Conservation (phyloP, 78 protist genomes). For the Dictyostelium brefeldianum region DNA sequence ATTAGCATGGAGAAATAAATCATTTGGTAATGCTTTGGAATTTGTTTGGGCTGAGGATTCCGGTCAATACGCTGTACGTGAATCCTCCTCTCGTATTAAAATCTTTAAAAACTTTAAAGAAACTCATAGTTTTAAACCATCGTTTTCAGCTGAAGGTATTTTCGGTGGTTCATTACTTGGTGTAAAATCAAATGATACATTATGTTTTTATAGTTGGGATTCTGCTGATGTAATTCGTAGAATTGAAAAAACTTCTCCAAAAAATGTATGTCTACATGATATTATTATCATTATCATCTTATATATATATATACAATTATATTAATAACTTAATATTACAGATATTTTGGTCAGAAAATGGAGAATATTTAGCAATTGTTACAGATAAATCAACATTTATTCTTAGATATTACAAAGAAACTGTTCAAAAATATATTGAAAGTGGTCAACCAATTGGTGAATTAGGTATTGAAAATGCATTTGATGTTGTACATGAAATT, state of each 20-base stretch:
- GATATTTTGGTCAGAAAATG: slow-evolving; percentile 95
- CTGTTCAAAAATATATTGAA: slow-evolving; percentile 75
- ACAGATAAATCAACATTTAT: slow-evolving; percentile 92
- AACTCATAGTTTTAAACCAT: slow-evolving; percentile 75
- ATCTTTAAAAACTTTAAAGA: slow-evolving; percentile 95
- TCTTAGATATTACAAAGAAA: slow-evolving; percentile 88
- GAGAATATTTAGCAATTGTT: slow-evolving; percentile 83
- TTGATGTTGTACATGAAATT: slow-evolving; percentile 92
- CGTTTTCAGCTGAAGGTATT: slow-evolving; percentile 90
- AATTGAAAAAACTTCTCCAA: slow-evolving; percentile 92
- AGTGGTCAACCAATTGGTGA: slow-evolving; percentile 82
- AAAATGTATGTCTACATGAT: slow-evolving; percentile 75
- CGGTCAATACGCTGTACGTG: slow-evolving; percentile 89
- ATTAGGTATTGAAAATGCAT: slow-evolving; percentile 97
- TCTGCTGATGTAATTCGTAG: slow-evolving; percentile 88
- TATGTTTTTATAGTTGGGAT: slow-evolving; percentile 98
- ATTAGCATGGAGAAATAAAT: slow-evolving; percentile 94
- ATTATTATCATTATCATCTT: neutral
- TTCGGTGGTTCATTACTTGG: slow-evolving; percentile 97
- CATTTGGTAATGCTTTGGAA: slow-evolving; percentile 96
- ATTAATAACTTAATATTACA: neutral
- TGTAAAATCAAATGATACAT: slow-evolving; percentile 78
- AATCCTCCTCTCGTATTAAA: slow-evolving; percentile 82
- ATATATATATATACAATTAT: neutral
- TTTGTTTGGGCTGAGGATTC: slow-evolving; percentile 95